A percentile compares a stretch with the other conserved stretches of the same genome.
These are phyloP conservation scores for Dothiorella sarmentorum DNA, from an alignment of 2,329 filamentous ascomycete genomes.

Conservation along the genomic window DNA sequence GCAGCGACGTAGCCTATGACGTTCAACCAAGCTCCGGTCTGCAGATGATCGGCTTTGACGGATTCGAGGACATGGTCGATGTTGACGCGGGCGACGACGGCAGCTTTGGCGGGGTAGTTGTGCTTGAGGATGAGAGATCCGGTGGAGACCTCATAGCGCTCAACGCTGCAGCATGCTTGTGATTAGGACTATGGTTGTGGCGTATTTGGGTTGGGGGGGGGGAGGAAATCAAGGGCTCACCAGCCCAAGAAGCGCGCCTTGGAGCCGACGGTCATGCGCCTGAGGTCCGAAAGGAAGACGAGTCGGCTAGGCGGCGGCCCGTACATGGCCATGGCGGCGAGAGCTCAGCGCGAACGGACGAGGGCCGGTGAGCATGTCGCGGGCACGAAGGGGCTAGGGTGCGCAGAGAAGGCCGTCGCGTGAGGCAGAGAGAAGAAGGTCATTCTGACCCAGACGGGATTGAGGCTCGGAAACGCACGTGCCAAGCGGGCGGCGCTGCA, in stretches of 20 bases:
- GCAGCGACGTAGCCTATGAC: constrained; percentile 67
- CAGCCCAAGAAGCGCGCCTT: constrained; percentile 93
- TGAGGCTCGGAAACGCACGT: constrained; percentile 17
- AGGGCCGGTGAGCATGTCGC: neutral
- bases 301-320: constrained; percentile 57
- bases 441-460: neutral
- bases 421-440: too few relatives aligned
- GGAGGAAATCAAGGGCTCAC: too few relatives aligned
- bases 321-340: constrained; percentile 18
- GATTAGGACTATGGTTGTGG: constrained; percentile 10
- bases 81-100: constrained; percentile 60
- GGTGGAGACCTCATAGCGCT: constrained; percentile 53
- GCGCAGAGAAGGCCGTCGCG: neutral
- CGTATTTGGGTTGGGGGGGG: constrained; percentile 6
- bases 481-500: constrained; percentile 7
- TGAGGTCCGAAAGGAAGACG: constrained; percentile 49
- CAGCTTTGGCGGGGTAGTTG: constrained; percentile 49
- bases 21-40: constrained; percentile 83
- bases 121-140: constrained; percentile 68
- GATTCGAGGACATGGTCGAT: constrained; percentile 67
- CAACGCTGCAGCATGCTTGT: constrained; percentile 47
- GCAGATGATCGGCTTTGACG: constrained; percentile 60
- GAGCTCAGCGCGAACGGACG: neutral
- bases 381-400: neutral
- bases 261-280: constrained; percentile 51